These are phyloP conservation scores for Taphrina deformans DNA, from an alignment of 1,139 yeast genomes.

Conservation along the genomic window DNA sequence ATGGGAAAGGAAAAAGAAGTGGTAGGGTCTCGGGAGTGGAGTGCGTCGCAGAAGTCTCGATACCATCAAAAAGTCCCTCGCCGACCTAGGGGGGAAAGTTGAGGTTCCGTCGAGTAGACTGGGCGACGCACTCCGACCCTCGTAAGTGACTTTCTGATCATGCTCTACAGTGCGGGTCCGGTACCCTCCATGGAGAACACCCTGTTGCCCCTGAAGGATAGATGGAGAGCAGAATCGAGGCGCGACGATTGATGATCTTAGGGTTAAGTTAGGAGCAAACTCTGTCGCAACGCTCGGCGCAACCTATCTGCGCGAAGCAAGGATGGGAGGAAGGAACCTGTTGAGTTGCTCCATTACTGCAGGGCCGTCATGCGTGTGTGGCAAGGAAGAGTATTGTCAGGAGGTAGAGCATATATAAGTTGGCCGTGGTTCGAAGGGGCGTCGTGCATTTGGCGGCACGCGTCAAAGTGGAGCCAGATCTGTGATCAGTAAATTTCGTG, in stretches of 20 bases:
- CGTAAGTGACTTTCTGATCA: background rate
- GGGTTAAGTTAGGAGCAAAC: constrained; percentile 15
- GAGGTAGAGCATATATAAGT: no score
- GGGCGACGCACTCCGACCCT: constrained; percentile 1
- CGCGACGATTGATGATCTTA: constrained; percentile 16
- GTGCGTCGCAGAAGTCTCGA: constrained; percentile 6
- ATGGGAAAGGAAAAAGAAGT: background rate
- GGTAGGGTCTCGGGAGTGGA: background rate
- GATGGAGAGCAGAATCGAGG: background rate
- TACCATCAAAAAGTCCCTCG: background rate
- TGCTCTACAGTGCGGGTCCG: background rate
- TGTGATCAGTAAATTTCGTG: background rate
- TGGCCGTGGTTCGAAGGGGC: background rate
- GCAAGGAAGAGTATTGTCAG: background rate
- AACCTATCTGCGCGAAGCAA: constrained; percentile 6
- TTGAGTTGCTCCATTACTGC: constrained; percentile 21
- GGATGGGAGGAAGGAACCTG: constrained; percentile 2
- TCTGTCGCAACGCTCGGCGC: background rate
- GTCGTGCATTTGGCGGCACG: background rate
- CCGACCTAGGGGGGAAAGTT: no score
- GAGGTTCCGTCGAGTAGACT: constrained; percentile 2
- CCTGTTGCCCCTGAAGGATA: no score
- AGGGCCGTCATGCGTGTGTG: constrained; percentile 14
- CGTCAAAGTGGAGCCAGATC: background rate
- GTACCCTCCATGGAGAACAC: background rate